phyloP scores from a whole-genome alignment of 2,329 filamentous ascomycete genomes.

The Hymenoscyphus linearis region DNA sequence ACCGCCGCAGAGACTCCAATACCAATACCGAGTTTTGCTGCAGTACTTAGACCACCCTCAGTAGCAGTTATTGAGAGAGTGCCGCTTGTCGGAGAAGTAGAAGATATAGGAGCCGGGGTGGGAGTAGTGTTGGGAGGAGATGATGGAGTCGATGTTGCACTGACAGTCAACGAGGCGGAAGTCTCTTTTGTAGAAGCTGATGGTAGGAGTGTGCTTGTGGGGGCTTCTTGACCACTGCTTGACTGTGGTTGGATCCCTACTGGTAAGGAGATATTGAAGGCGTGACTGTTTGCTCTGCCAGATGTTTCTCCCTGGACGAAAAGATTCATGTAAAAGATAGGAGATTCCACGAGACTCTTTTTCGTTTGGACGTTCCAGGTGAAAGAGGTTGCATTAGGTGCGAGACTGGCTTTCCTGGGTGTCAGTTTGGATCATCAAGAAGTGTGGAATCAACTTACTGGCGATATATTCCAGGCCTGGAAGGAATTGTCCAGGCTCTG shows the following conservation, averaged over 20 bases:
- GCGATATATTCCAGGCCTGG: neutral
- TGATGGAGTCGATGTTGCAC: neutral
- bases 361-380: constrained; percentile 11
- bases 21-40: constrained; percentile 6
- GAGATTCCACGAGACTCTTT: constrained; percentile 12
- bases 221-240: neutral
- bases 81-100: neutral
- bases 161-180: neutral
- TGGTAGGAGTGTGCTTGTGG: neutral
- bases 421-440: neutral
- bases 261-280: constrained; percentile 14
- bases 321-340: constrained; percentile 11
- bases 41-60: constrained; percentile 1
- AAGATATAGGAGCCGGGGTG: neutral
- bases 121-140: neutral
- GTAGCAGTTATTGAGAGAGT: neutral
- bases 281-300: constrained; percentile 6
- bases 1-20: constrained; percentile 6
- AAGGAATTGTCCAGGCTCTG: neutral
- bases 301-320: constrained; percentile 5
- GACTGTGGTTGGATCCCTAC: neutral
- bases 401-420: neutral
- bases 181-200: neutral
- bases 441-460: neutral
- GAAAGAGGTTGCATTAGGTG: neutral